Base-by-base conservation (phyloP, 371 early-diverging fungal species). In the Syncephalis fuscata region DNA sequence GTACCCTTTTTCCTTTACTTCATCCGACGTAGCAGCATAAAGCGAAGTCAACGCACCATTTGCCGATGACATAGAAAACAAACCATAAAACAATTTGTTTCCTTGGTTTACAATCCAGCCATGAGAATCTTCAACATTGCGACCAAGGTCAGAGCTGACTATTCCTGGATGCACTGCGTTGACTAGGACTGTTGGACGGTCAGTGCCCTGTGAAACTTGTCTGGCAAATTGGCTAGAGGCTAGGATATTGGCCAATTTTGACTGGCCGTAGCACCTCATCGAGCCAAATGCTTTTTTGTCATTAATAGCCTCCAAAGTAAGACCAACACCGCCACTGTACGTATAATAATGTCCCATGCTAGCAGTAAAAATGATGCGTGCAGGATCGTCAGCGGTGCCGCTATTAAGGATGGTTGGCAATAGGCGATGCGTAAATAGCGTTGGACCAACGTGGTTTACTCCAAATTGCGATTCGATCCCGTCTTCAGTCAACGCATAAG, bases 1-100 rank as follows among this genome's bases (percentile, higher is more conserved):
- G 41, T 65, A 55, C 5, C 64, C 56, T 54, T 64, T 63, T 27
- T 54, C 37, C 48, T 63, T 52, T 1, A 66, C 53, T 9, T 66
- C 63, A 0, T 57, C 51, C 5, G 61, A 52, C 45, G 66, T 51
- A 4, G 72, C 72, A 21, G 54, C 39, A 27, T 57, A 60, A 20
- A 71, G 39, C 2, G 54, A 50, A 0, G 72, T 69, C 22, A 67
- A 24, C 1, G 72, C 65, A 19, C 68, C 68, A 7, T 53, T 48
- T 17, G 40, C 22, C 19, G 57, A 51, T 26, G 37, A 43, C 41
- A 41, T 41, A 15, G 41, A 4, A 8, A 41, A 16, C 41, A 41
- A 3, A 4, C 41, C 4, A 38, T 48, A 44, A 21, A 44, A 44
- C 19, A 44, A 21, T 22, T 22, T 16, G 22, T 19, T 22, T 19